phyloP scores from a whole-genome alignment of 805 yeast genomes.

The Candida tammaniensis region DNA sequence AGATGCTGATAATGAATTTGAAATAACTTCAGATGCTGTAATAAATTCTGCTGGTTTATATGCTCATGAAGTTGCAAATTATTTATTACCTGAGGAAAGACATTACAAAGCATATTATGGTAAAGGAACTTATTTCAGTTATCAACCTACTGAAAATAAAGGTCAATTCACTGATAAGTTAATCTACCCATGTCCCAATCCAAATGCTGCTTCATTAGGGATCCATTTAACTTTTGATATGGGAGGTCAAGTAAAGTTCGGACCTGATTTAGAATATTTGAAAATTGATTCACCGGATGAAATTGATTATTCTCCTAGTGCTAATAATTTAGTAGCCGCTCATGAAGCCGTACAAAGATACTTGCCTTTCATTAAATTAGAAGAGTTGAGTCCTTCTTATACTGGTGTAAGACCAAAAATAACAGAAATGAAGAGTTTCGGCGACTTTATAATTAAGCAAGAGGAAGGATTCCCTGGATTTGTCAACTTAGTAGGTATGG shows the following conservation, averaged over 20 bases:
- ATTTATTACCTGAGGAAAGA: constrained; percentile 62
- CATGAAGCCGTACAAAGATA: constrained; percentile 56
- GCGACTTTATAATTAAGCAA: constrained; percentile 71
- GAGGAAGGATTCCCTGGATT: constrained; percentile 77
- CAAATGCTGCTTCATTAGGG: constrained; percentile 72
- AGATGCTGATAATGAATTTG: constrained; percentile 30
- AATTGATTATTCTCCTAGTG: constrained; percentile 48
- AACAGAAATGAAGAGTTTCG: constrained; percentile 44
- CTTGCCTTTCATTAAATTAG: constrained; percentile 54
- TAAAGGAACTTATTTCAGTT: constrained; percentile 79
- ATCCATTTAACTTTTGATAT: constrained; percentile 83
- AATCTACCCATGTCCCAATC: constrained; percentile 76
- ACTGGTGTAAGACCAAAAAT: constrained; percentile 85
- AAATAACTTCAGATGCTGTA: constrained; percentile 52
- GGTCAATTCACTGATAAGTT: constrained; percentile 27
- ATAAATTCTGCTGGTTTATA: constrained; percentile 79
- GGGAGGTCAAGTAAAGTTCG: constrained; percentile 77
- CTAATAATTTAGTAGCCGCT: constrained; percentile 51
- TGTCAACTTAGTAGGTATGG: constrained; percentile 77
- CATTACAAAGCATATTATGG: constrained; percentile 65
- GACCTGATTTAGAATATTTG: constrained; percentile 89
- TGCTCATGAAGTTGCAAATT: constrained; percentile 69
- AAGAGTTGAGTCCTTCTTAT: constrained; percentile 62
- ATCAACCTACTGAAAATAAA: constrained; percentile 46
- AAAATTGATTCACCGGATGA: constrained; percentile 29